Evolutionary conservation across 2,329 filamentous ascomycete genomes (phyloP).

Genomic region (Botryosphaeria dothidea): DNA sequence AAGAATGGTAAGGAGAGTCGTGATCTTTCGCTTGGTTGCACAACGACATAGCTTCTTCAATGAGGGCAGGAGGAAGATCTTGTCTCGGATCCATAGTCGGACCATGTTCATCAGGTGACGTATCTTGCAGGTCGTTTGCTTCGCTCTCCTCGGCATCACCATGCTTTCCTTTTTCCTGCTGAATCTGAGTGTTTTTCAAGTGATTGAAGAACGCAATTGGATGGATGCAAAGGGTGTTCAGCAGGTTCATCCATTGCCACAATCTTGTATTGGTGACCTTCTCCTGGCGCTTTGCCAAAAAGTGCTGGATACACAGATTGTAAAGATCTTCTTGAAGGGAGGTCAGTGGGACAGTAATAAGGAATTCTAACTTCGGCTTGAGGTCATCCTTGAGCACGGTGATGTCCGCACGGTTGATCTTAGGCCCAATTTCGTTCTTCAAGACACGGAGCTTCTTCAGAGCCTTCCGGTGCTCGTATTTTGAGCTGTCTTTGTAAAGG

Average conservation of each 20-base stretch:
- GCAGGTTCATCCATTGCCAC: slow-evolving; percentile 56
- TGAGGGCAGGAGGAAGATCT: background rate
- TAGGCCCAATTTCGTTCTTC: slow-evolving; percentile 71
- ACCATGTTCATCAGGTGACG: background rate
- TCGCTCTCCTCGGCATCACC: background rate
- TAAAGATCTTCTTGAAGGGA: slow-evolving; percentile 66
- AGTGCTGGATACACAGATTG: slow-evolving; percentile 48
- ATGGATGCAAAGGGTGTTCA: slow-evolving; percentile 61
- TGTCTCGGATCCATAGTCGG: background rate
- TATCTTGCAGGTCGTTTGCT: background rate
- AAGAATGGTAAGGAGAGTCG: slow-evolving; percentile 57
- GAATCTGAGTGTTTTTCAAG: slow-evolving; percentile 25
- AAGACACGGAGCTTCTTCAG: slow-evolving; percentile 70
- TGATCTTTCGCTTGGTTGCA: slow-evolving; percentile 28
- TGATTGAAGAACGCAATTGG: slow-evolving; percentile 47
- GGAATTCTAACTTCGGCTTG: slow-evolving; percentile 77
- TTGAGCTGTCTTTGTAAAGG: slow-evolving; percentile 64
- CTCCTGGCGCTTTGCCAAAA: slow-evolving; percentile 27
- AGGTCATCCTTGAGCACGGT: slow-evolving; percentile 66
- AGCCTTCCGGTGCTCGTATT: slow-evolving; percentile 57
- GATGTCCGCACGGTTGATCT: slow-evolving; percentile 75
- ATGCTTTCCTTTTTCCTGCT: background rate
- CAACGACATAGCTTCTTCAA: background rate
- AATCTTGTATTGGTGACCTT: slow-evolving; percentile 46
- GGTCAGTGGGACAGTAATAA: slow-evolving; percentile 73